Conservation (phyloP, 441 rosid genomes). For the Aquilaria agallochum region DNA sequence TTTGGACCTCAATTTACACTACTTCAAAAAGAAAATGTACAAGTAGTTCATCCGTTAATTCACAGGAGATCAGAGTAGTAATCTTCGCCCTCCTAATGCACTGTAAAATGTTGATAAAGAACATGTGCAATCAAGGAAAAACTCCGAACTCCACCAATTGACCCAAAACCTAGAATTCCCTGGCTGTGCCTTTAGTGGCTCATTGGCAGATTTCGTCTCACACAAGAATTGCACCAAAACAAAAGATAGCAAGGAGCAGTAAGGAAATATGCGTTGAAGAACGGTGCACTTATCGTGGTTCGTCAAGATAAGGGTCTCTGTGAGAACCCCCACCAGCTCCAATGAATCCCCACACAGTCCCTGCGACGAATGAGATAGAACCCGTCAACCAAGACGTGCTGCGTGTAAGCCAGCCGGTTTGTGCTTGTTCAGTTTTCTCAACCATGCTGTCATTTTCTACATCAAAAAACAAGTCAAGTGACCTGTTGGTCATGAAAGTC, state of each 20-base stretch:
- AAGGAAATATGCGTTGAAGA: not conserved
- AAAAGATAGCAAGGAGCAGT: not conserved
- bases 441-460: constrained; percentile 41
- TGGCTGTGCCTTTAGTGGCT: too few species aligned
- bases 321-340: constrained; percentile 31
- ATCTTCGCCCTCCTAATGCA: too few species aligned
- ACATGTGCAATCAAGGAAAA: too few species aligned
- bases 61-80: too few species aligned
- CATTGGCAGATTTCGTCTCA: too few species aligned
- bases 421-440: constrained; percentile 33
- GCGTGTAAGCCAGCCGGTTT: constrained; percentile 54
- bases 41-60: too few species aligned
- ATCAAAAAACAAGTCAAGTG: constrained; percentile 48
- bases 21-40: too few species aligned
- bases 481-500: constrained; percentile 59
- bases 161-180: too few species aligned
- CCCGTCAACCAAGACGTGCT: constrained; percentile 56
- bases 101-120: too few species aligned
- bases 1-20: too few species aligned
- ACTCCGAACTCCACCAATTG: too few species aligned
- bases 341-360: constrained; percentile 31
- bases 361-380: constrained; percentile 36
- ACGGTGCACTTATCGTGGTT: constrained; percentile 35
- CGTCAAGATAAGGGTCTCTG: constrained; percentile 48
- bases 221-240: not conserved